These are phyloP conservation scores for Pulveroboletus sp. DNA, from an alignment of 768 basidiomycete species.

Conservation along the genomic window DNA sequence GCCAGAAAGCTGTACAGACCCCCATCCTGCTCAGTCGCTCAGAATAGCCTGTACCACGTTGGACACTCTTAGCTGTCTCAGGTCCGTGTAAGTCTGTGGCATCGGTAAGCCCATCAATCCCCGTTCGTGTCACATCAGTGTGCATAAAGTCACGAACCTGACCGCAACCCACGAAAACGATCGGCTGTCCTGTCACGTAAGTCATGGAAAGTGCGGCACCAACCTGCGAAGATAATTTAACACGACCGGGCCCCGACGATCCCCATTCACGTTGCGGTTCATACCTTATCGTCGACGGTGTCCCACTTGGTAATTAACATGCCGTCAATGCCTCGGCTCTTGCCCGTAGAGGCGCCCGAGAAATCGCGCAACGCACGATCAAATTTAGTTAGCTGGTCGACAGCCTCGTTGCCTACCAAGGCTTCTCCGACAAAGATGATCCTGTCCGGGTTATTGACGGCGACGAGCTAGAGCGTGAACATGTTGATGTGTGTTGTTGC, in stretches of 20 bases:
- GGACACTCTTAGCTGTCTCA: constrained; percentile 82
- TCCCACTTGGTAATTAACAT: constrained; percentile 99
- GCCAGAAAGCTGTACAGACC: not conserved
- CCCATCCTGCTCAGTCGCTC: constrained; percentile 45
- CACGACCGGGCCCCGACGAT: not conserved
- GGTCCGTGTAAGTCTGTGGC: constrained; percentile 87
- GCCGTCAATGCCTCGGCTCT: constrained; percentile 92
- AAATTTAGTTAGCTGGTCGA: constrained; percentile 96
- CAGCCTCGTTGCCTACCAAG: constrained; percentile 96
- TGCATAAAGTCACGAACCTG: constrained; percentile 54
- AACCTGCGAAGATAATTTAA: constrained; percentile 49
- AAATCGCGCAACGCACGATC: constrained; percentile 93
- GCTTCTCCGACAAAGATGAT: constrained; percentile 98
- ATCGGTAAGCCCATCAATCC: constrained; percentile 7
- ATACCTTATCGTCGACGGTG: constrained; percentile 93
- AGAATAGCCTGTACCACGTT: constrained; percentile 95
- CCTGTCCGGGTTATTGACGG: constrained; percentile 94
- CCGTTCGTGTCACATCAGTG: not conserved
- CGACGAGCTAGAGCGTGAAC: constrained; percentile 58
- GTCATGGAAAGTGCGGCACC: constrained; percentile 99
- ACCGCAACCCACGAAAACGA: constrained; percentile 96
- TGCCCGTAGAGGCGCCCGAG: constrained; percentile 60
- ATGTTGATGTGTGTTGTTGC: constrained; percentile 1
- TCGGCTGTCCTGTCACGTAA: constrained; percentile 97
- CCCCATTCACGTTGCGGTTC: not conserved